Evolutionary conservation across 352 stramenopile genomes (phyloP).

Genomic region (Phytophthora multivora): DNA sequence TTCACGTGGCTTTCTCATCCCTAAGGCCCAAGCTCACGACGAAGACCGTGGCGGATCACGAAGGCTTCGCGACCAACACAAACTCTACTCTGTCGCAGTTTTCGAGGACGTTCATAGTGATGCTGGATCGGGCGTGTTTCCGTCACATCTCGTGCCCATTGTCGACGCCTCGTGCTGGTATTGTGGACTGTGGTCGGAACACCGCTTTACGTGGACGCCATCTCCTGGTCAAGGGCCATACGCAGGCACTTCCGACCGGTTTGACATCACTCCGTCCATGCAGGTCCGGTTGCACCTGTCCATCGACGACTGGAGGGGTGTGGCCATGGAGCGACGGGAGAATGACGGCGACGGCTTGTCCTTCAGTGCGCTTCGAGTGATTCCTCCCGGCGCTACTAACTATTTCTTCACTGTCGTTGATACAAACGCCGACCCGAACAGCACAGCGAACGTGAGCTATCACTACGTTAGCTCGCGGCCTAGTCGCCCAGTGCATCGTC

Average conservation of each 20-base stretch:
- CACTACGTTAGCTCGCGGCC: conserved; percentile 47
- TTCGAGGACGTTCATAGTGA: conserved; percentile 78
- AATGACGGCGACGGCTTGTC: conserved; percentile 39
- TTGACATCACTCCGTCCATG: conserved; percentile 44
- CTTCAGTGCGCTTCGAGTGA: conserved; percentile 62
- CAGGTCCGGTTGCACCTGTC: conserved; percentile 65
- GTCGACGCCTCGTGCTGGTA: conserved; percentile 83
- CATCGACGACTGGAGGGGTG: conserved; percentile 71
- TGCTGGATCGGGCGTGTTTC: conserved; percentile 52
- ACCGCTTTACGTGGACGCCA: conserved; percentile 75
- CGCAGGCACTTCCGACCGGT: conserved; percentile 30
- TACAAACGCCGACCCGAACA: conserved; percentile 20
- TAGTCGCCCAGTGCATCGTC: conserved; percentile 25
- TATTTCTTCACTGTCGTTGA: conserved; percentile 75
- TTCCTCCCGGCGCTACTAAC: conserved; percentile 72
- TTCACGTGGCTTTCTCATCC: conserved; percentile 67
- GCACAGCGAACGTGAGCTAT: conserved; percentile 33
- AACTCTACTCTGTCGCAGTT: conserved; percentile 72
- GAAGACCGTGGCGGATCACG: conserved; percentile 26
- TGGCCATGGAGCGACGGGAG: conserved; percentile 64
- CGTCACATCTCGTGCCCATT: conserved; percentile 50
- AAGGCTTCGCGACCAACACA: conserved; percentile 72
- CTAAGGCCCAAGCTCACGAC: conserved; percentile 44
- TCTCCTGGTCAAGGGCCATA: conserved; percentile 41
- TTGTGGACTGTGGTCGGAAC: conserved; percentile 74